Conservation (phyloP, 2,329 filamentous ascomycete species). For the Paecilomyces variotii region DNA sequence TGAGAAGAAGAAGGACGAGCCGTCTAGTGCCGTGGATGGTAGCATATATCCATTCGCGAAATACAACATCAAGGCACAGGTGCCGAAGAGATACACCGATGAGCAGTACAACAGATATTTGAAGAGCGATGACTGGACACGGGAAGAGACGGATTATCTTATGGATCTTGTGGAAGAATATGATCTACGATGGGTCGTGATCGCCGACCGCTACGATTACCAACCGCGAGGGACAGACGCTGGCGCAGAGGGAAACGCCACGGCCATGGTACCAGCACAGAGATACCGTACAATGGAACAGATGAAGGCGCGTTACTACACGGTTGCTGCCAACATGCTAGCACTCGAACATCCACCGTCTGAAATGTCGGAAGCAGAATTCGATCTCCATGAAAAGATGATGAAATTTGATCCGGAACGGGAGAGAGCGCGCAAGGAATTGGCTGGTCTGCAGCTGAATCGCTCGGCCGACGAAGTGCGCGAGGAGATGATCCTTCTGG, state of each 20-base stretch:
- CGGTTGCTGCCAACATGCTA: constrained; percentile 75
- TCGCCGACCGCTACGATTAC: constrained; percentile 87
- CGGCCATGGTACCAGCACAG: constrained; percentile 28
- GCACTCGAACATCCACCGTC: constrained; percentile 69
- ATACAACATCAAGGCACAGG: constrained; percentile 73
- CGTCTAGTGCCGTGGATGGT: constrained; percentile 19
- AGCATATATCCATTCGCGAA: constrained; percentile 61
- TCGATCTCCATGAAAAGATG: constrained; percentile 74
- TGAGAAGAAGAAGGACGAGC: constrained; percentile 31
- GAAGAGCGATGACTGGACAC: constrained; percentile 71
- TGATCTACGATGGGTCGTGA: constrained; percentile 82
- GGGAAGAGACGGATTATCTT: constrained; percentile 89
- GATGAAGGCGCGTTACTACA: constrained; percentile 84
- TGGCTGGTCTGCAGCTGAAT: constrained; percentile 70
- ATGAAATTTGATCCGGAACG: constrained; percentile 73
- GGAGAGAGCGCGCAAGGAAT: constrained; percentile 73
- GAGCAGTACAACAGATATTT: constrained; percentile 76
- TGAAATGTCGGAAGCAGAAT: constrained; percentile 82
- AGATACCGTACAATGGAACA: constrained; percentile 71
- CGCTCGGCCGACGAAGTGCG: constrained; percentile 79
- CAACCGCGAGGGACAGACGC: constrained; percentile 21
- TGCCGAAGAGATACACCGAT: constrained; percentile 70
- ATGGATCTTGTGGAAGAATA: constrained; percentile 67
- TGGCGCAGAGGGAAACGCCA: constrained; percentile 19
- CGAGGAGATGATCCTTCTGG: constrained; percentile 81